These are phyloP conservation scores for Endocarpon pusillum DNA, from an alignment of 495 filamentous ascomycete genomes.

Conservation along the genomic window DNA sequence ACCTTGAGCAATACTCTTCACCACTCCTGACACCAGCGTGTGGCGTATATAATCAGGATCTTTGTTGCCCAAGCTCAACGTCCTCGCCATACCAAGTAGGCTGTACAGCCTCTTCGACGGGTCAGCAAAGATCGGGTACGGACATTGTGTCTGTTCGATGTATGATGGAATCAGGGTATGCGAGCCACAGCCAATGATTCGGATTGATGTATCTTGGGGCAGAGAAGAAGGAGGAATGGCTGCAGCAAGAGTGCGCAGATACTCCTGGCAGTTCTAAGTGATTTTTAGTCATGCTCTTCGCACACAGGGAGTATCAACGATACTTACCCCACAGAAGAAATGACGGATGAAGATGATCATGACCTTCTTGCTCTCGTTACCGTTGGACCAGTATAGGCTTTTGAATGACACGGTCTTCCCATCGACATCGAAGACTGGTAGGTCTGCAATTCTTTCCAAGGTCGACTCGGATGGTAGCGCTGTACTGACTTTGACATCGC, in stretches of 20 bases:
- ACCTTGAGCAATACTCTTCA: conserved; percentile 36
- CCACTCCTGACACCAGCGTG: conserved; percentile 24
- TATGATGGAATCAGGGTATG: conserved; percentile 57
- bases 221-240: conserved; percentile 28
- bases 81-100: conserved; percentile 52
- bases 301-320: conserved; percentile 4
- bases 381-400: conserved; percentile 34
- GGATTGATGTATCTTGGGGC: conserved; percentile 42
- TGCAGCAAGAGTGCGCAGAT: conserved; percentile 40
- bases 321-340: conserved; percentile 75
- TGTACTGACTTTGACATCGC: conserved; percentile 9
- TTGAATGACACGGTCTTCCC: conserved; percentile 48
- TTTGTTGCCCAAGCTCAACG: conserved; percentile 38
- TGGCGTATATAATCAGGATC: conserved; percentile 49
- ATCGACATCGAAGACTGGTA: conserved; percentile 45
- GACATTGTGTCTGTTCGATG: conserved; percentile 39
- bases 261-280: conserved; percentile 53
- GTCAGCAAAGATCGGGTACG: conserved; percentile 72
- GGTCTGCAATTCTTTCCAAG: conserved; percentile 32
- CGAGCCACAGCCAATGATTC: conserved; percentile 65
- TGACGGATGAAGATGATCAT: conserved; percentile 72
- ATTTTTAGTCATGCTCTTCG: conserved; percentile 3
- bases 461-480: conserved; percentile 31
- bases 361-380: conserved; percentile 26
- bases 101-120: conserved; percentile 52